Conservation (phyloP, 305 asterid genomes). For the Withania somnifera region DNA sequence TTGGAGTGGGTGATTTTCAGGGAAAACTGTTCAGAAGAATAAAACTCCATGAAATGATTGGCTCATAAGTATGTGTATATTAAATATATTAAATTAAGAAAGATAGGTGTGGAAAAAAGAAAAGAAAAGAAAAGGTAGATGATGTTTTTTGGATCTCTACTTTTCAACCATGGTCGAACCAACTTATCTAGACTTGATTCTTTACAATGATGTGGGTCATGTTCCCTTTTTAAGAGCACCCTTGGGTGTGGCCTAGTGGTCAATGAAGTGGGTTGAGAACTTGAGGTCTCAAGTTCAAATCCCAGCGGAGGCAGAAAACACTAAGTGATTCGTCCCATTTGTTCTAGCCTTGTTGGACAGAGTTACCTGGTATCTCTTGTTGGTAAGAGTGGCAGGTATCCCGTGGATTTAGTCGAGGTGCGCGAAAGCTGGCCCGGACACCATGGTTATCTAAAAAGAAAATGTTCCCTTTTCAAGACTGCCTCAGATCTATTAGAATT, state of each 20-base stretch:
- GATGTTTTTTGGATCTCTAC: neutral
- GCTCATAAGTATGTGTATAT: neutral
- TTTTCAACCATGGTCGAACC: neutral
- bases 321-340: no score
- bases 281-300: no score
- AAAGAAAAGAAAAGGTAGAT: neutral
- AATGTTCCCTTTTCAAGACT: neutral
- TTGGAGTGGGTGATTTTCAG: neutral
- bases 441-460: no score
- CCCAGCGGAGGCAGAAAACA: no score
- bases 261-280: no score
- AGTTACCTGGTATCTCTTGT: no score
- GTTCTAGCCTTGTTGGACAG: no score
- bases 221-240: neutral
- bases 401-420: no score
- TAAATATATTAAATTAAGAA: neutral
- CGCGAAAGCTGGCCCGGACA: no score
- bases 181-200: neutral
- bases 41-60: neutral
- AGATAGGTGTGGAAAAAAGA: neutral
- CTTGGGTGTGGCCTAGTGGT: no score
- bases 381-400: no score
- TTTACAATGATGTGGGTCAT: neutral
- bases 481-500: neutral
- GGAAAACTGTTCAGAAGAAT: neutral